phyloP scores from a whole-genome alignment of 2,329 filamentous ascomycete species.

The Colletotrichum eleusines region DNA sequence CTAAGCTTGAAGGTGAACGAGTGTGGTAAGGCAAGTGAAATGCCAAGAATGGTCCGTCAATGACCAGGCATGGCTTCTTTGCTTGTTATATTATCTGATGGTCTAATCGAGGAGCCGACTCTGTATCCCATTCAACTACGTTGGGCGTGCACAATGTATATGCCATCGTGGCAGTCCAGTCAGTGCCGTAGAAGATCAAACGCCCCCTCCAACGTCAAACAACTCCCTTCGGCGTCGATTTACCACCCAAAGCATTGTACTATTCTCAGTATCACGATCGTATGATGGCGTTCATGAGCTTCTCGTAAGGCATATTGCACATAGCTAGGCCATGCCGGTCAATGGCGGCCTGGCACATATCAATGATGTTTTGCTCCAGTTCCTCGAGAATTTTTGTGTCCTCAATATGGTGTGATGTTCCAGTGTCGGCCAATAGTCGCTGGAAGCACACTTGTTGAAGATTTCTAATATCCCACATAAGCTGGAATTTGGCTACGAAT shows the following conservation, averaged over 20 bases:
- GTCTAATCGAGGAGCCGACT: background rate
- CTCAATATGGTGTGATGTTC: background rate
- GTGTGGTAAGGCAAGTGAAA: background rate
- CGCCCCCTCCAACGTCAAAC: background rate
- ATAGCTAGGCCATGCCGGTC: slow-evolving; percentile 12
- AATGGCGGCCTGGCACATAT: slow-evolving; percentile 18
- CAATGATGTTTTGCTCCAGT: slow-evolving; percentile 4
- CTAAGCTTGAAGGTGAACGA: background rate
- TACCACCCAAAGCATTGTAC: background rate
- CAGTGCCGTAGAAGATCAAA: background rate
- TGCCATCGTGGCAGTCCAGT: background rate
- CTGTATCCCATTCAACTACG: background rate
- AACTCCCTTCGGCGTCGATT: no score
- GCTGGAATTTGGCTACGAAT: slow-evolving; percentile 19
- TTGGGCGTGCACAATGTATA: background rate
- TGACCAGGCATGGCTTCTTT: background rate
- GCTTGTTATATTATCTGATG: background rate
- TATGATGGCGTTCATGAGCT: slow-evolving; percentile 18
- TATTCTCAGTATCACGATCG: background rate
- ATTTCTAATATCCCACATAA: slow-evolving; percentile 20
- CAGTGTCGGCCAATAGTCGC: background rate
- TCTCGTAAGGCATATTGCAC: slow-evolving; percentile 16
- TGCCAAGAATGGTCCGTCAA: background rate
- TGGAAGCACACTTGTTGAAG: slow-evolving; percentile 10
- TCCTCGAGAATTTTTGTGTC: background rate